A percentile compares a stretch with the other conserved stretches of the same genome.
Evolutionary conservation across 768 basidiomycete species (phyloP).

Genomic region (Mycena polygramma): DNA sequence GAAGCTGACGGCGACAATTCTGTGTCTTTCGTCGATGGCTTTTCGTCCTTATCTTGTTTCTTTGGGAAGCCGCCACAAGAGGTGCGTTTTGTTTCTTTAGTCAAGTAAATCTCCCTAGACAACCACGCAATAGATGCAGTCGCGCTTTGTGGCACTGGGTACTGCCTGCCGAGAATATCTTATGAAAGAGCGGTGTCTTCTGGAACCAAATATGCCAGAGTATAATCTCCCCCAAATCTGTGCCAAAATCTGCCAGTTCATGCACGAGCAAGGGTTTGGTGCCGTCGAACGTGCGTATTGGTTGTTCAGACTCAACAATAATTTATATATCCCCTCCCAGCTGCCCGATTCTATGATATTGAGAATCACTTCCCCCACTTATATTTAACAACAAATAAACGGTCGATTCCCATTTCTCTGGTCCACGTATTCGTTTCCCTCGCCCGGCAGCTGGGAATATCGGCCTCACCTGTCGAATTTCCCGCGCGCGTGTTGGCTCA

Average conservation of each 20-base stretch:
- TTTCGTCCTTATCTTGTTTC: conserved; percentile 67
- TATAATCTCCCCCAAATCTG: conserved; percentile 54
- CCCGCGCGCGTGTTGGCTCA: conserved; percentile 68
- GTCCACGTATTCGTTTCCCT: conserved; percentile 70
- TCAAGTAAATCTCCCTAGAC: neutral
- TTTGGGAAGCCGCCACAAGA: conserved; percentile 58
- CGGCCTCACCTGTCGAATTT: conserved; percentile 67
- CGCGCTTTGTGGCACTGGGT: conserved; percentile 55
- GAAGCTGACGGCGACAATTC: conserved; percentile 8
- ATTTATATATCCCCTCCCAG: conserved; percentile 40
- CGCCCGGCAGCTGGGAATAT: conserved; percentile 63
- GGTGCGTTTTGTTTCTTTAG: conserved; percentile 46
- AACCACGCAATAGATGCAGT: conserved; percentile 51
- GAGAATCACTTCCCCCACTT: conserved; percentile 70
- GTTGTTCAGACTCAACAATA: neutral
- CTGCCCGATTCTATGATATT: conserved; percentile 56
- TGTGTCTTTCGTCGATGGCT: conserved; percentile 43
- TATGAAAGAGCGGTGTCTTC: conserved; percentile 39
- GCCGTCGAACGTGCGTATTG: conserved; percentile 54
- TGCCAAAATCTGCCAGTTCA: conserved; percentile 62
- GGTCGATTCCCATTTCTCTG: conserved; percentile 71
- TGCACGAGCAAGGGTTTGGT: conserved; percentile 62
- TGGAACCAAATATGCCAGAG: conserved; percentile 47
- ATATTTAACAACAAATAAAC: conserved; percentile 63
- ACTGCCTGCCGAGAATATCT: conserved; percentile 57